These are phyloP conservation scores for Cyberlindnera misumaiensis DNA, from an alignment of 805 yeast species.

Conservation along the genomic window DNA sequence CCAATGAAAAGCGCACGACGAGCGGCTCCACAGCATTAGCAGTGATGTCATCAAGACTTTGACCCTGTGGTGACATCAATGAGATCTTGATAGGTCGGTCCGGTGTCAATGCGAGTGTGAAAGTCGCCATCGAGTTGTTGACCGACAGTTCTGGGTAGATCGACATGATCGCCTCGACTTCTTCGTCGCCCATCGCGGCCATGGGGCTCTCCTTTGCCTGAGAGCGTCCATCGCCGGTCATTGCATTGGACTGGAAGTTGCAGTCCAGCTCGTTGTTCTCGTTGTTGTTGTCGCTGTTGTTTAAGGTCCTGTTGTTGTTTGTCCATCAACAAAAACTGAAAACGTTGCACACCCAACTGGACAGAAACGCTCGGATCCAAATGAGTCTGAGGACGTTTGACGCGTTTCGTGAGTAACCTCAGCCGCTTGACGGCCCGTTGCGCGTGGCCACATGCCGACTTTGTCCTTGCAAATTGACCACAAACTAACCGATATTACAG, in stretches of 20 bases:
- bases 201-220: background rate
- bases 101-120: too few relatives aligned
- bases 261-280: too few relatives aligned
- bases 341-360: too few relatives aligned
- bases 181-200: slow-evolving; percentile 25
- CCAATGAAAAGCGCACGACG: background rate
- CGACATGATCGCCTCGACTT: slow-evolving; percentile 33
- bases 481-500: slow-evolving; percentile 28
- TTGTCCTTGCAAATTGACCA: too few relatives aligned
- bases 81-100: too few relatives aligned
- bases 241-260: background rate
- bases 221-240: background rate
- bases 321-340: too few relatives aligned
- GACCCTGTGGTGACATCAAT: too few relatives aligned
- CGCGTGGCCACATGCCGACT: too few relatives aligned
- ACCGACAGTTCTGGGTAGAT: slow-evolving; percentile 35
- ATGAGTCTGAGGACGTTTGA: slow-evolving; percentile 46
- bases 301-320: too few relatives aligned
- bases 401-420: slow-evolving; percentile 54
- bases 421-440: too few relatives aligned
- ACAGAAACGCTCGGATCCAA: background rate
- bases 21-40: background rate
- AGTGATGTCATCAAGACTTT: background rate
- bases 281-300: too few relatives aligned
- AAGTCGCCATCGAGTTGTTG: too few relatives aligned